phyloP scores from a whole-genome alignment of 2,329 filamentous ascomycete genomes.

The Ophiosphaerella korrae region DNA sequence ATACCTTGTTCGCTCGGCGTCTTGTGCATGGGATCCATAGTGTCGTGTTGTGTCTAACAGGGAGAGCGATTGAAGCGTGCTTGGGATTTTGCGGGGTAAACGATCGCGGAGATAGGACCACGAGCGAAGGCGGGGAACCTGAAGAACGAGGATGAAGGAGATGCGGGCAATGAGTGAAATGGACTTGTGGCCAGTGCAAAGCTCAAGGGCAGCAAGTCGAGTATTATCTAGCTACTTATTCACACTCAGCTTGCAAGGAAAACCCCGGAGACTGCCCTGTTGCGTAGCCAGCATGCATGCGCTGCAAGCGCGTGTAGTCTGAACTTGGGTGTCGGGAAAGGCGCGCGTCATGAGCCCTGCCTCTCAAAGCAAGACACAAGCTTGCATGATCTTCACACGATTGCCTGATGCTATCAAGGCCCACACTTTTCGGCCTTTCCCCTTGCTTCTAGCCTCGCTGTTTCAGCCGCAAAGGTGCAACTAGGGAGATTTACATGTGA shows the following conservation, averaged over 20 bases:
- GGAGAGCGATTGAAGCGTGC: not conserved
- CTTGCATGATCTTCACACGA: not conserved
- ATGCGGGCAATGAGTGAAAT: not conserved
- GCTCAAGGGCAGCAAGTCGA: too few relatives aligned
- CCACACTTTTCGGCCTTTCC: constrained; percentile 9
- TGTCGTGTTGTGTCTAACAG: not conserved
- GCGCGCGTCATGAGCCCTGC: constrained; percentile 9
- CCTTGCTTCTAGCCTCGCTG: constrained; percentile 10
- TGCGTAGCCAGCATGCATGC: not conserved
- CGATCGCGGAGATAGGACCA: not conserved
- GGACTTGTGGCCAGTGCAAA: not conserved
- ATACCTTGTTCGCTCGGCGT: constrained; percentile 26
- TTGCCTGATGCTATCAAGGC: constrained; percentile 1
- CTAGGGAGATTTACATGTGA: not conserved
- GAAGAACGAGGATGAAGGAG: not conserved
- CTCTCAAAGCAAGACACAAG: not conserved
- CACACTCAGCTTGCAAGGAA: not conserved
- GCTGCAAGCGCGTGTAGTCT: constrained; percentile 1
- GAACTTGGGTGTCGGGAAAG: constrained; percentile 6
- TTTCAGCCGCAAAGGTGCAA: not conserved
- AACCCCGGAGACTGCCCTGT: too few relatives aligned
- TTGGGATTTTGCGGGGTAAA: constrained; percentile 11
- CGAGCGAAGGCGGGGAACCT: constrained; percentile 1
- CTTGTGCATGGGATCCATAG: constrained; percentile 20
- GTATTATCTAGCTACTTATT: too few relatives aligned